Conservation (phyloP, 768 basidiomycete genomes). For the Amyloporia xantha region DNA sequence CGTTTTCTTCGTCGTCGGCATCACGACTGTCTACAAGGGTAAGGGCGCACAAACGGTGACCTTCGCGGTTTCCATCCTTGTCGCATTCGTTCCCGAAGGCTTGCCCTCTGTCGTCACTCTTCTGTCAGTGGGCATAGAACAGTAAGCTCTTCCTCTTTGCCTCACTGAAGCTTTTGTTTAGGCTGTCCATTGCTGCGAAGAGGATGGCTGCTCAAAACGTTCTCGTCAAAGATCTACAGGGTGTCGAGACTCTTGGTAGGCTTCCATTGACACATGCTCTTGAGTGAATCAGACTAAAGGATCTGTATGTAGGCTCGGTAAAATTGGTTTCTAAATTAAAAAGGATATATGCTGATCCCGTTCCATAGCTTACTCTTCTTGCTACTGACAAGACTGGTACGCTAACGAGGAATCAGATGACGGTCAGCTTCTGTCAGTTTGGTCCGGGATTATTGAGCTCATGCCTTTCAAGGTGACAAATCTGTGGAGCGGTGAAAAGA, state of each 20-base stretch:
- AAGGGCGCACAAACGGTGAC: slow-evolving; percentile 54
- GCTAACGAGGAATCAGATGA: slow-evolving; percentile 68
- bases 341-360: too few species aligned
- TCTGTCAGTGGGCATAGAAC: slow-evolving; percentile 32
- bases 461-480: slow-evolving; percentile 43
- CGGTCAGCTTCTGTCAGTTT: slow-evolving; percentile 25
- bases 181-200: slow-evolving; percentile 61
- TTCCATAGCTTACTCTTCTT: slow-evolving; percentile 46
- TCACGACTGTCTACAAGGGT: slow-evolving; percentile 60
- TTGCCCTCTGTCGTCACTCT: slow-evolving; percentile 64
- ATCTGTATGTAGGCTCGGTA: slow-evolving; percentile 16
- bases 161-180: slow-evolving; percentile 4
- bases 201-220: slow-evolving; percentile 68
- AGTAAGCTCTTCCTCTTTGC: too few species aligned
- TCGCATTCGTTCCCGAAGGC: slow-evolving; percentile 57
- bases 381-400: slow-evolving; percentile 74
- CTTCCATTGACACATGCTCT: not conserved
- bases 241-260: slow-evolving; percentile 57
- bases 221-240: slow-evolving; percentile 68
- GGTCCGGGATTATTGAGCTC: too few species aligned
- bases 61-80: slow-evolving; percentile 54
- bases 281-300: not conserved
- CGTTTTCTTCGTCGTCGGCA: slow-evolving; percentile 60
- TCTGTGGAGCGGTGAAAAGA: slow-evolving; percentile 54
- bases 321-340: slow-evolving; percentile 1